Evolutionary conservation across 139 green algal genomes (phyloP).

Genomic region (Mesostigma viride): DNA sequence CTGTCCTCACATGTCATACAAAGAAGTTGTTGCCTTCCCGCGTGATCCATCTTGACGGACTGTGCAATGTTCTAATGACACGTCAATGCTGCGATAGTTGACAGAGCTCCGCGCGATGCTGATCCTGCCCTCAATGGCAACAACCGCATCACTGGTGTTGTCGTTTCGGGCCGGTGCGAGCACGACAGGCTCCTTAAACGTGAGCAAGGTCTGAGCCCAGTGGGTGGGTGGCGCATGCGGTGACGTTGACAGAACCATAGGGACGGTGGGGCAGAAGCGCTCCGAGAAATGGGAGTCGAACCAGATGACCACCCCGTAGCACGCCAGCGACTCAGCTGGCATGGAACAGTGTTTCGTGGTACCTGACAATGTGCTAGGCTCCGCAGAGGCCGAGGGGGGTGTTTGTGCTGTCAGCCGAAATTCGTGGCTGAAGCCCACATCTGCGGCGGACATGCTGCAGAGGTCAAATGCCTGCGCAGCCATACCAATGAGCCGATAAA

Average conservation of each 20-base stretch:
- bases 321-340: background rate
- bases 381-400: background rate
- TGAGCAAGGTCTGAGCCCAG: conserved; percentile 84
- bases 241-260: conserved; percentile 66
- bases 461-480: conserved; percentile 49
- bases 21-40: conserved; percentile 10
- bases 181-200: conserved; percentile 35
- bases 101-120: conserved; percentile 17
- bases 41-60: background rate
- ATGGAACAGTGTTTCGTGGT: background rate
- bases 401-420: conserved; percentile 44
- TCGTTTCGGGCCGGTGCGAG: conserved; percentile 20
- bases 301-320: conserved; percentile 73
- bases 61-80: conserved; percentile 20
- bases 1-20: conserved; percentile 34
- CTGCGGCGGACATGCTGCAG: conserved; percentile 45
- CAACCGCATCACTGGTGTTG: background rate
- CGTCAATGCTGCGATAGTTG: conserved; percentile 32
- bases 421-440: conserved; percentile 74
- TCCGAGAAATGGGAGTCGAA: conserved; percentile 81
- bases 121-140: conserved; percentile 17
- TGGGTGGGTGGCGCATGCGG: conserved; percentile 60
- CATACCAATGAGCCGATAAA: too few relatives aligned
- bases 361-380: too few relatives aligned
- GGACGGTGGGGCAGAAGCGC: conserved; percentile 63